Base-by-base conservation (phyloP, 2,329 filamentous ascomycete genomes). In the Penicillium palitans region DNA sequence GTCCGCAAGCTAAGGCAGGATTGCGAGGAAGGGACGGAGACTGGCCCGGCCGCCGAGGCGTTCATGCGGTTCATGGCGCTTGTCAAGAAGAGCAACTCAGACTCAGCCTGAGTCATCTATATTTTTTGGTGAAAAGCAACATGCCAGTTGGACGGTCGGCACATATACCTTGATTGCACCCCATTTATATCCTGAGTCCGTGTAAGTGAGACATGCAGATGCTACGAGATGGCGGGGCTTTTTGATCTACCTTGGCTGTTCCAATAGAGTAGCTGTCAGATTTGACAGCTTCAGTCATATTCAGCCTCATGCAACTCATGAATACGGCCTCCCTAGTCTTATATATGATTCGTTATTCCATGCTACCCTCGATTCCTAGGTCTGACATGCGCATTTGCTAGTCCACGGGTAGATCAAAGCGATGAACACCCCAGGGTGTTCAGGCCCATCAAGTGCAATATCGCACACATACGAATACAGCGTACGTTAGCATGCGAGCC, bases 11-110 rank as follows among this genome's bases (percentile, higher is more conserved):
- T 70, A 54, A 72, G 76, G 47, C 72, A 73, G 44, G 64, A 66
- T 45, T 76, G 73, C 33, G 75, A 78, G 49, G 70, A 69, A 37
- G 74, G 72, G 9, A 51, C 61, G 13, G 71, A 70, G 52, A 70
- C 66, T 13, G 70, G 74, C 13, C 55, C 63, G 45, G 59, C 62
- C 35, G 74, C 70, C 8, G 74, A 76, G 61, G 74, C 68, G 4
- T 76, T 76, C 55, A 68, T 73, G 70, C 70, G 65, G 47, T 76
- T 78, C 60, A 60, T 74, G 55, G 64, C 63, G 31, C 59, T 78
- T 58, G 68, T 76, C 27, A 69, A 68, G 21, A 58, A 62, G 31
- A 63, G 61, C 39, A 41, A 57, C 12, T 27, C 42, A 40, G 42
- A 58, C 21, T 40, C 35, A 40, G 50, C 27, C 44, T 57, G 44